phyloP scores from a whole-genome alignment of 1,139 yeast species.

The Pneumocystis wakefieldiae region DNA sequence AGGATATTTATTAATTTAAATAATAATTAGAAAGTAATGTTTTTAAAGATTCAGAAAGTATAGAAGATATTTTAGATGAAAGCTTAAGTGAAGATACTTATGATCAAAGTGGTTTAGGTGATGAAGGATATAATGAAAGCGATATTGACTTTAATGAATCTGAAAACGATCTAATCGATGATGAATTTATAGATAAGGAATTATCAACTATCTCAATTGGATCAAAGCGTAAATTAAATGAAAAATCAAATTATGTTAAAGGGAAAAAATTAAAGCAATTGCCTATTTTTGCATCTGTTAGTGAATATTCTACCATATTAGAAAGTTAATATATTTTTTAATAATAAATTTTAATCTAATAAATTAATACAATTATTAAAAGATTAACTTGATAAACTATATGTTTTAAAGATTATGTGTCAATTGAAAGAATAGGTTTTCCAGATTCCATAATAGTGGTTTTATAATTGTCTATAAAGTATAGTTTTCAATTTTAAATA shows the following conservation, averaged over 20 bases:
- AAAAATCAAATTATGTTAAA: conserved; percentile 26
- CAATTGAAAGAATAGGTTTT: background rate
- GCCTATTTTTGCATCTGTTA: conserved; percentile 82
- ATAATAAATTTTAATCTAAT: background rate
- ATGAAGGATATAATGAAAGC: conserved; percentile 23
- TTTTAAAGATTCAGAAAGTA: conserved; percentile 16
- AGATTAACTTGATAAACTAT: background rate
- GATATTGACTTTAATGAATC: conserved; percentile 12
- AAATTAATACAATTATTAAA: background rate
- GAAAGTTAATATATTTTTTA: background rate
- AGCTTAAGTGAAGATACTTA: conserved; percentile 10
- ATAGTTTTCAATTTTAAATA: background rate
- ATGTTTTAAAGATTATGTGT: too few relatives aligned
- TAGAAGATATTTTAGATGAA: conserved; percentile 16
- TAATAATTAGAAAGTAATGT: conserved; percentile 17
- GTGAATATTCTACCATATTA: conserved; percentile 67
- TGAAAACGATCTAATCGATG: conserved; percentile 19
- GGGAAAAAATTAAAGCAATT: conserved; percentile 48
- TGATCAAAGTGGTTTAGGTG: conserved; percentile 8
- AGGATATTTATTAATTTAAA: conserved; percentile 13
- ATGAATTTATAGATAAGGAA: conserved; percentile 18
- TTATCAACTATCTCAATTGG: conserved; percentile 8
- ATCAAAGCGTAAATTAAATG: conserved; percentile 17
- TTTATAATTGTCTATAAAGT: background rate
- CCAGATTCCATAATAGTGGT: background rate